These are phyloP conservation scores for Fusarium luffae DNA, from an alignment of 2,329 filamentous ascomycete species.

Conservation along the genomic window DNA sequence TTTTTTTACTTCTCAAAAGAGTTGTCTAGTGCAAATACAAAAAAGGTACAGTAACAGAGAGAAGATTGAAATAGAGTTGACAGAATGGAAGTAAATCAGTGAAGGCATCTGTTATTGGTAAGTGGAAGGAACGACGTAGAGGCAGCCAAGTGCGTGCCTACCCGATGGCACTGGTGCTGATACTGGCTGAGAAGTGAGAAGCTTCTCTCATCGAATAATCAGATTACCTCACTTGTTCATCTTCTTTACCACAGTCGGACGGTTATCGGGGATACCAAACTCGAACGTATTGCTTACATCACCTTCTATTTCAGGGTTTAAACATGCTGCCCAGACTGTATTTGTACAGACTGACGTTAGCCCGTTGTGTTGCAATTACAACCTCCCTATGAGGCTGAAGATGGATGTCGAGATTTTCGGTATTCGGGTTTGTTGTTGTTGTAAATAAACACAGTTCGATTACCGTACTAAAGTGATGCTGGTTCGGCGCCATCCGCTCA, in stretches of 20 bases:
- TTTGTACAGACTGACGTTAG: conserved; percentile 6
- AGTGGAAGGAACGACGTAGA: conserved; percentile 1
- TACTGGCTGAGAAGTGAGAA: conserved; percentile 3
- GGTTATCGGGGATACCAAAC: conserved; percentile 5
- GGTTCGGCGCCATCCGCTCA: conserved; percentile 26
- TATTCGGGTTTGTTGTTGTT: conserved; percentile 16
- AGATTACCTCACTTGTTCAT: conserved; percentile 13
- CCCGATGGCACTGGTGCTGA: not conserved
- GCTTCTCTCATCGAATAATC: conserved; percentile 5
- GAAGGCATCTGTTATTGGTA: not conserved
- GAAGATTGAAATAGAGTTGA: not conserved
- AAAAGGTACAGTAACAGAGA: not conserved
- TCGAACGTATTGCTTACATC: conserved; percentile 28
- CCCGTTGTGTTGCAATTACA: conserved; percentile 2
- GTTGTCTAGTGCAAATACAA: not conserved
- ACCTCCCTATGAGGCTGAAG: conserved; percentile 8
- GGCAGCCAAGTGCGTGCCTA: conserved; percentile 1
- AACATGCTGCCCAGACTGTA: not conserved
- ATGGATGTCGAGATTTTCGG: conserved; percentile 8
- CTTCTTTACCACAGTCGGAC: not conserved
- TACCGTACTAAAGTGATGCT: conserved; percentile 4
- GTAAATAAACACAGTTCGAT: not conserved
- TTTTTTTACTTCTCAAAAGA: not conserved
- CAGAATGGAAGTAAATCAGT: not conserved
- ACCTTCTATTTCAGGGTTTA: conserved; percentile 24